These are phyloP conservation scores for Epicoccum sorghinum DNA, from an alignment of 2,329 filamentous ascomycete species.

Conservation along the genomic window DNA sequence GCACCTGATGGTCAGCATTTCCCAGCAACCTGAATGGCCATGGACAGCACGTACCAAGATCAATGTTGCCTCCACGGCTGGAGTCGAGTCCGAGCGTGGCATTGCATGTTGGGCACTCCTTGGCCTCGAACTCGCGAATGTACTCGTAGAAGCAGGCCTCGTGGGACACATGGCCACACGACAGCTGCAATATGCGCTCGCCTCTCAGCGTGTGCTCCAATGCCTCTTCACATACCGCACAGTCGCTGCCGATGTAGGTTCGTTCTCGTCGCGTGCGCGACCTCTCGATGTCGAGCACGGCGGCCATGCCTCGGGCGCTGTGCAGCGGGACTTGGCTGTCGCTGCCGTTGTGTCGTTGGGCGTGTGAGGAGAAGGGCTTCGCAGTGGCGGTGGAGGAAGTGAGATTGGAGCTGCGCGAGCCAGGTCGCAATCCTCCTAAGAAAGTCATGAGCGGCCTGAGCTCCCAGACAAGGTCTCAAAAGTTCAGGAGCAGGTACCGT, in stretches of 20 bases:
- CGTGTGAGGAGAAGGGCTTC: conserved; percentile 28
- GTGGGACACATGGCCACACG: conserved; percentile 95
- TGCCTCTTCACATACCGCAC: conserved; percentile 95
- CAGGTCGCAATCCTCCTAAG: conserved; percentile 47
- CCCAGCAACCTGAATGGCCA: conserved; percentile 2
- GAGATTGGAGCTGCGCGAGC: conserved; percentile 43
- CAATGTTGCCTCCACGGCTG: conserved; percentile 88
- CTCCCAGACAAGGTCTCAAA: conserved; percentile 42
- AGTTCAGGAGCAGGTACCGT: conserved; percentile 41
- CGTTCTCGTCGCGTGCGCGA: conserved; percentile 82
- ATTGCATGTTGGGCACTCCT: conserved; percentile 93
- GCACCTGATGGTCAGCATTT: conserved; percentile 19
- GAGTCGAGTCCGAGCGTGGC: conserved; percentile 90
- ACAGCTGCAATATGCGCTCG: conserved; percentile 93
- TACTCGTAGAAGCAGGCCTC: conserved; percentile 99
- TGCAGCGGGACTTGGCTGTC: conserved; percentile 38
- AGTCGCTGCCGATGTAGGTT: conserved; percentile 94
- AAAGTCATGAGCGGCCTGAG: conserved; percentile 50
- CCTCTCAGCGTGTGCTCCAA: conserved; percentile 93
- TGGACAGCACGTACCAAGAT: conserved; percentile 70
- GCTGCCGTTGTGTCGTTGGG: conserved; percentile 33
- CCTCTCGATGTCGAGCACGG: conserved; percentile 75
- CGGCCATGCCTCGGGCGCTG: conserved; percentile 59
- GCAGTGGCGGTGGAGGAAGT: conserved; percentile 21
- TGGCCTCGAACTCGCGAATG: conserved; percentile 90